Evolutionary conservation across 2,329 filamentous ascomycete genomes (phyloP).

Genomic region (Fusarium lyarnte): DNA sequence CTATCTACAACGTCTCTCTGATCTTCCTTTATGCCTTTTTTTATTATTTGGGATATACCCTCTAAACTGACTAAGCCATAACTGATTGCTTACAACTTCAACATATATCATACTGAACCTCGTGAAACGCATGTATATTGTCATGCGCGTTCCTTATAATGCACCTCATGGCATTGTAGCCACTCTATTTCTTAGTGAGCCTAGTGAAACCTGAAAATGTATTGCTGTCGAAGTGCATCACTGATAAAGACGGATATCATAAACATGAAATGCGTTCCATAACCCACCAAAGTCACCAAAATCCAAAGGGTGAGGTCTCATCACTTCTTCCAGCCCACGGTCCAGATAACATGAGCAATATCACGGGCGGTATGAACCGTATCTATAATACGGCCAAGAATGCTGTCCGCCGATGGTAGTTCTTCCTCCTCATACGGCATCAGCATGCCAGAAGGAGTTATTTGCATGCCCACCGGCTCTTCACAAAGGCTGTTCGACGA

Average conservation of each 20-base stretch:
- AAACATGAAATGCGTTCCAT: background rate
- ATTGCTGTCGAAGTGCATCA: background rate
- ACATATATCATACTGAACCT: background rate
- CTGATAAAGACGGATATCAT: background rate
- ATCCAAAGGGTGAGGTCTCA: background rate
- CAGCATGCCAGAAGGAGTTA: slow-evolving; percentile 88
- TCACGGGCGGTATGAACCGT: slow-evolving; percentile 78
- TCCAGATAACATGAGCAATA: slow-evolving; percentile 77
- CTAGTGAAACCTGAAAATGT: background rate
- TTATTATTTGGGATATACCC: background rate
- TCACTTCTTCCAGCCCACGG: slow-evolving; percentile 71
- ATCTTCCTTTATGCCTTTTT: background rate
- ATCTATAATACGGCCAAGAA: slow-evolving; percentile 83
- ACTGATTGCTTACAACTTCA: background rate
- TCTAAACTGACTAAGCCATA: background rate
- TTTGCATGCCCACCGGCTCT: slow-evolving; percentile 70
- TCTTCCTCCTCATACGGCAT: slow-evolving; percentile 86
- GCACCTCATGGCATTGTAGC: background rate
- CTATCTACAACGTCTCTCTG: background rate
- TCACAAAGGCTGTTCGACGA: slow-evolving; percentile 64
- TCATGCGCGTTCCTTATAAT: background rate
- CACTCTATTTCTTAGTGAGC: background rate
- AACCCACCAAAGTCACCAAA: background rate
- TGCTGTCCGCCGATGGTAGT: slow-evolving; percentile 64
- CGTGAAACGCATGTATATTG: background rate